Conservation (phyloP, 2,329 filamentous ascomycete genomes). For the Fusarium duplospermum region DNA sequence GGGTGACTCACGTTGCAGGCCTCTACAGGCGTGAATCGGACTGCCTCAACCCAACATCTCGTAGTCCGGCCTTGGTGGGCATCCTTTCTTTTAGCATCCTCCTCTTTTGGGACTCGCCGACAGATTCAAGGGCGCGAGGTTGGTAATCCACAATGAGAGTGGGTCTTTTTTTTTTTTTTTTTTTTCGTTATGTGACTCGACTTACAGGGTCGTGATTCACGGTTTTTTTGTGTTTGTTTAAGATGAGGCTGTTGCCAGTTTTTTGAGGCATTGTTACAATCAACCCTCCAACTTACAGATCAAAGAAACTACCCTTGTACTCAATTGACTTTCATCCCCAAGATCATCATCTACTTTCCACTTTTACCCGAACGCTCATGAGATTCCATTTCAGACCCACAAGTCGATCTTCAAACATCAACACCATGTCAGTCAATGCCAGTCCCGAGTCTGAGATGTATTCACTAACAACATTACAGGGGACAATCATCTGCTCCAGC, state of each 20-base stretch:
- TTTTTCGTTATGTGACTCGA: background rate
- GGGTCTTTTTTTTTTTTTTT: background rate
- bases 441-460: background rate
- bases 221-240: constrained; percentile 16
- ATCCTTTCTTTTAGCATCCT: background rate
- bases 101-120: constrained; percentile 5
- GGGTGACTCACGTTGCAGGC: constrained; percentile 35
- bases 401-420: background rate
- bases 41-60: background rate
- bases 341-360: background rate
- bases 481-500: constrained; percentile 22
- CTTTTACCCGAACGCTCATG: background rate
- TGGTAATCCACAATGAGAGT: background rate
- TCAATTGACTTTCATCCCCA: background rate
- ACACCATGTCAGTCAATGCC: constrained; percentile 33
- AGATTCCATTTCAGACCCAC: background rate
- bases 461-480: constrained; percentile 25
- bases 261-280: constrained; percentile 4
- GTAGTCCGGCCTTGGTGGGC: background rate
- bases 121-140: background rate
- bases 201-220: constrained; percentile 6
- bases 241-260: constrained; percentile 14
- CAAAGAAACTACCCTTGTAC: background rate
- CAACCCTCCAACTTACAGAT: background rate
- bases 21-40: background rate